phyloP scores from a whole-genome alignment of 225 moss, liverwort and hornwort species.

The Sphagnum contortum region DNA sequence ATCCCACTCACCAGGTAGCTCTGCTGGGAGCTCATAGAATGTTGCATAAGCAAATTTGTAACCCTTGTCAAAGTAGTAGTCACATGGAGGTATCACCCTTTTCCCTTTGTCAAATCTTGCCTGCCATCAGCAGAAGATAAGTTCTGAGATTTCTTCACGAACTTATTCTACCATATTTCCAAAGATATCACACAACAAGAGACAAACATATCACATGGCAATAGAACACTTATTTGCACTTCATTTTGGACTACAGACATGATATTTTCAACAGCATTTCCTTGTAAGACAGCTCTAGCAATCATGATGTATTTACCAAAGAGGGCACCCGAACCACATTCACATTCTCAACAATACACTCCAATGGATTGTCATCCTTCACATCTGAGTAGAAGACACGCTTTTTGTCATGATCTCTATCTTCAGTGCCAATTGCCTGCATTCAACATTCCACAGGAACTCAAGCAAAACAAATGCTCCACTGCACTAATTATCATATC shows the following conservation, averaged over 20 bases:
- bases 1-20: conserved; percentile 29
- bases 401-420: conserved; percentile 37
- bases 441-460: not conserved
- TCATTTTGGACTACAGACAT: too few species aligned
- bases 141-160: too few species aligned
- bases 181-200: too few species aligned
- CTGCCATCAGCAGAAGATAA: conserved; percentile 19
- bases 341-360: conserved; percentile 65
- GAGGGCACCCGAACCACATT: conserved; percentile 56
- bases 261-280: too few species aligned
- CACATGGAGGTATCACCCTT: conserved; percentile 40
- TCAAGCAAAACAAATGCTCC: not conserved
- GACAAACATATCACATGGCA: too few species aligned
- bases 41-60: conserved; percentile 66
- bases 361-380: conserved; percentile 65
- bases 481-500: not conserved
- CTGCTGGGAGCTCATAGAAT: conserved; percentile 70
- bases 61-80: conserved; percentile 89
- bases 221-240: too few species aligned
- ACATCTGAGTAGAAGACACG: conserved; percentile 71
- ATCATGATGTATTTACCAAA: not conserved
- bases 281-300: too few species aligned
- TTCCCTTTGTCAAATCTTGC: conserved; percentile 29
- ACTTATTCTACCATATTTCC: too few species aligned
- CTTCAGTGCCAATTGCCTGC: conserved; percentile 61